Percentiles rank a stretch among this genome's conserved stretches.
Evolutionary conservation across 116 monocot species (phyloP).

Genomic region (Phalaenopsis hybrid): DNA sequence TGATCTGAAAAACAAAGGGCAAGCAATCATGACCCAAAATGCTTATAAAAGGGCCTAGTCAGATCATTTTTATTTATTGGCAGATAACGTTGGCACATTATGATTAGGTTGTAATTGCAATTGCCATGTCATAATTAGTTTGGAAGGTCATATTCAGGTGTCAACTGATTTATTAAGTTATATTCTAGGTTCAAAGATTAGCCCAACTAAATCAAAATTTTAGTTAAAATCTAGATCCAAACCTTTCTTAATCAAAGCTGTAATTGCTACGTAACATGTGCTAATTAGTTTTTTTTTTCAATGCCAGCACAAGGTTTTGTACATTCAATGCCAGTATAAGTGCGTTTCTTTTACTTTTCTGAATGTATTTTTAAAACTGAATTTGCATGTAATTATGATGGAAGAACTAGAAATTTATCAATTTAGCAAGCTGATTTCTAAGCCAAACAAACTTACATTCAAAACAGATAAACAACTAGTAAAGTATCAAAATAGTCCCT

Average conservation of each 20-base stretch:
- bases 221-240: background rate
- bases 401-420: background rate
- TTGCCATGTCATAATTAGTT: background rate
- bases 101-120: background rate
- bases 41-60: background rate
- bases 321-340: background rate
- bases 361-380: background rate
- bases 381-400: background rate
- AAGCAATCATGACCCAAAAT: background rate
- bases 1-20: background rate
- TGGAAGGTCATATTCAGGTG: background rate
- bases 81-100: background rate
- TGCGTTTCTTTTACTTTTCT: background rate
- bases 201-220: background rate
- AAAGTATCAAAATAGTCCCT: background rate
- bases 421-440: constrained; percentile 1
- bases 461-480: background rate
- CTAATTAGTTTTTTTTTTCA: no score
- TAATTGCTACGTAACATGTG: background rate
- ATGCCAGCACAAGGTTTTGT: background rate
- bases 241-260: background rate
- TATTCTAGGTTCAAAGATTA: background rate
- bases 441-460: background rate
- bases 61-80: background rate
- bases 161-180: background rate